phyloP scores from a whole-genome alignment of 2,329 filamentous ascomycete species.

The Paraconiothyrium sp. region DNA sequence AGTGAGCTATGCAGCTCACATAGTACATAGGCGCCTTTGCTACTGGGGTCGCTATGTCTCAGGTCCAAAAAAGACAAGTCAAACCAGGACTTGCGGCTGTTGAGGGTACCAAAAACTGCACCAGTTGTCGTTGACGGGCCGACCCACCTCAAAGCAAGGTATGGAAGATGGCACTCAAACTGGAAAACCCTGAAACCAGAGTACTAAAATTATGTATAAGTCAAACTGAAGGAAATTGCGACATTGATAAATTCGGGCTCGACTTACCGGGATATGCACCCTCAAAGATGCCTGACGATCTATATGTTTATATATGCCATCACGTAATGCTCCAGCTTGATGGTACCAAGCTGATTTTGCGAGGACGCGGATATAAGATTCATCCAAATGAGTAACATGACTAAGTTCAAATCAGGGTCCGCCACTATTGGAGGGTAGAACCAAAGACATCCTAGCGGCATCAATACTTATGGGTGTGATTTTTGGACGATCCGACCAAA shows the following conservation, averaged over 20 bases:
- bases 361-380: slow-evolving; percentile 19
- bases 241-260: too few species aligned
- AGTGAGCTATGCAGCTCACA: slow-evolving; percentile 17
- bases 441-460: too few species aligned
- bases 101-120: not conserved
- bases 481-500: too few species aligned
- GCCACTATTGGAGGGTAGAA: too few species aligned
- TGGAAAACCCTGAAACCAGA: slow-evolving; percentile 15
- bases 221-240: too few species aligned
- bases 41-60: not conserved
- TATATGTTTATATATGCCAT: slow-evolving; percentile 27
- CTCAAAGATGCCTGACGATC: slow-evolving; percentile 18
- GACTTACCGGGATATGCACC: slow-evolving; percentile 21
- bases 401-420: too few species aligned
- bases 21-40: not conserved
- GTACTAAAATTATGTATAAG: too few species aligned
- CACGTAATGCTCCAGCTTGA: slow-evolving; percentile 17
- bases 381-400: slow-evolving; percentile 18
- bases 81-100: not conserved
- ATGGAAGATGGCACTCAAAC: slow-evolving; percentile 21
- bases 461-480: too few species aligned
- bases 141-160: not conserved
- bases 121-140: not conserved
- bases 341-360: slow-evolving; percentile 17
- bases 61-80: slow-evolving; percentile 15